Conservation (phyloP, 495 filamentous ascomycete genomes). For the Tuber magnatum region DNA sequence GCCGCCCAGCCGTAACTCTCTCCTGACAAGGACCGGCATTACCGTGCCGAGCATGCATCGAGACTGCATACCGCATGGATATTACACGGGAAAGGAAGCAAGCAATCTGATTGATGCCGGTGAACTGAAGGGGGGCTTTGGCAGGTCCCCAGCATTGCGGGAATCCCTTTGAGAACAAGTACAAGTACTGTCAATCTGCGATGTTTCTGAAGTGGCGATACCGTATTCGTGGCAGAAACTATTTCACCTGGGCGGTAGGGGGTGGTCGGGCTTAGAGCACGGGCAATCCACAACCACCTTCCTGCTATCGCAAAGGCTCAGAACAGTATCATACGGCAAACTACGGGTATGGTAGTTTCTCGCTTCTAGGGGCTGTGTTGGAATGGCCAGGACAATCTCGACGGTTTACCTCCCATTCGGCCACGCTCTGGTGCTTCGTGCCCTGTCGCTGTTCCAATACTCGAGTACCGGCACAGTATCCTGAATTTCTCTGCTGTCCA, state of each 20-base stretch:
- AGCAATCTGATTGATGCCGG: neutral
- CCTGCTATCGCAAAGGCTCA: neutral
- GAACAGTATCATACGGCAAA: neutral
- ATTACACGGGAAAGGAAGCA: neutral
- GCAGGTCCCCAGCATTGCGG: neutral
- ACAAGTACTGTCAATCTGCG: constrained; percentile 64
- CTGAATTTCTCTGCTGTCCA: neutral
- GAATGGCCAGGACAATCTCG: neutral
- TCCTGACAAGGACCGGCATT: neutral
- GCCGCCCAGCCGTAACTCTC: neutral
- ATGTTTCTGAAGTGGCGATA: no score
- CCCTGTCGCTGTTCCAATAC: neutral
- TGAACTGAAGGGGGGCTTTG: neutral
- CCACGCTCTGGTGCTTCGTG: neutral
- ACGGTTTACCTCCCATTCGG: neutral
- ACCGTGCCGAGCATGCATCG: neutral
- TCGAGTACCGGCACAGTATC: neutral
- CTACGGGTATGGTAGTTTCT: neutral
- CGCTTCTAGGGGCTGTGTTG: neutral
- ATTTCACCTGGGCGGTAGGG: neutral
- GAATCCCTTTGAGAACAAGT: constrained; percentile 39
- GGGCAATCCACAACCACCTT: neutral
- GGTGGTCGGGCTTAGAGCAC: neutral
- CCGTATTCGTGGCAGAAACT: neutral
- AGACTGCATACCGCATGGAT: neutral